Conservation (phyloP, 2,329 filamentous ascomycete species). For the Diplodia intermedia region DNA sequence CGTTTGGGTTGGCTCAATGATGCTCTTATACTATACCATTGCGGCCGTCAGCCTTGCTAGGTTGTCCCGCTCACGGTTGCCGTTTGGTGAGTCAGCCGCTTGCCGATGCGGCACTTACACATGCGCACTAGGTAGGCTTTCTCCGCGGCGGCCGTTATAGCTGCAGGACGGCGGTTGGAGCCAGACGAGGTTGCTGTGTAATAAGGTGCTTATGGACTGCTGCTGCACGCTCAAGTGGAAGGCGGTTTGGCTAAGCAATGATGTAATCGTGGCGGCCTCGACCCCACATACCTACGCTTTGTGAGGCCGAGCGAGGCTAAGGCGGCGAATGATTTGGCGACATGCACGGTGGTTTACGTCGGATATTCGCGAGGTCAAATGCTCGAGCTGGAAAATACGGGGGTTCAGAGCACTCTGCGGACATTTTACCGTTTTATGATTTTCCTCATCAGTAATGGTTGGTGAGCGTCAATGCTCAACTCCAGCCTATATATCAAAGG, state of each 20-base stretch:
- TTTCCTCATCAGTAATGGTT: background rate
- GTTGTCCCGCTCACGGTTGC: background rate
- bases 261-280: background rate
- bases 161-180: background rate
- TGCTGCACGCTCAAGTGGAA: background rate
- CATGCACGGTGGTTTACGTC: background rate
- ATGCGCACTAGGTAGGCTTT: background rate
- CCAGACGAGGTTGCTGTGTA: background rate
- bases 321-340: background rate
- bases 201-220: constrained; percentile 1
- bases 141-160: background rate
- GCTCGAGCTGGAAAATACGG: background rate
- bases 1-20: background rate
- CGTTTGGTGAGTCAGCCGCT: constrained; percentile 14
- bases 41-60: background rate
- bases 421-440: background rate
- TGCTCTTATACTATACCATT: background rate
- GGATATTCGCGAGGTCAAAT: background rate
- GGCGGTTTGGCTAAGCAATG: background rate
- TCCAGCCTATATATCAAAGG: background rate
- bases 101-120: constrained; percentile 13
- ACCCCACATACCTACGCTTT: background rate
- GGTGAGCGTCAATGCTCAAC: background rate
- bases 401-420: background rate
- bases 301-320: background rate